Evolutionary conservation across 768 basidiomycete genomes (phyloP).

Genomic region (Collybiopsis confluens): DNA sequence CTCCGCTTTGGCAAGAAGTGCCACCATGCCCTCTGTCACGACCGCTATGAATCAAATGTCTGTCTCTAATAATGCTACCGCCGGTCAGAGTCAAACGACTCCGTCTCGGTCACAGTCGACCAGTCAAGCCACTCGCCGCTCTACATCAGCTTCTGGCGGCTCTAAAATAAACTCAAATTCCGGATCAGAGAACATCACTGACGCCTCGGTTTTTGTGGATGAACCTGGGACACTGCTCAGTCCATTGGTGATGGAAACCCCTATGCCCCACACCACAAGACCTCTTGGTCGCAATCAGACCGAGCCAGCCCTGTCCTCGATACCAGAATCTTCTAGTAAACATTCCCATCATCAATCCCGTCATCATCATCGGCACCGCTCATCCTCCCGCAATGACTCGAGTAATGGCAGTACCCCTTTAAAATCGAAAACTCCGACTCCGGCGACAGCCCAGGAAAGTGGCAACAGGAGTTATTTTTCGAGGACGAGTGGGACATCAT

Average conservation of each 20-base stretch:
- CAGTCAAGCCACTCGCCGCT: background rate
- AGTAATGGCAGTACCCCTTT: slow-evolving; percentile 10
- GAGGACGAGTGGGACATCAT: slow-evolving; percentile 2
- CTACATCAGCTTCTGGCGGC: background rate
- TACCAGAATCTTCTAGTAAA: background rate
- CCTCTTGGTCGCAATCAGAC: slow-evolving; percentile 27
- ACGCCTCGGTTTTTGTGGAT: slow-evolving; percentile 28
- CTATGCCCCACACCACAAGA: slow-evolving; percentile 21
- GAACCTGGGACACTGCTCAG: slow-evolving; percentile 45
- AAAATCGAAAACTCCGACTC: slow-evolving; percentile 3
- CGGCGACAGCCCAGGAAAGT: background rate
- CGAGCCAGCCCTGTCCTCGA: slow-evolving; percentile 21
- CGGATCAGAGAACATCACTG: background rate
- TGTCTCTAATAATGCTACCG: slow-evolving; percentile 9
- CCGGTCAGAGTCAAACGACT: slow-evolving; percentile 2
- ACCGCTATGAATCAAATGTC: slow-evolving; percentile 24
- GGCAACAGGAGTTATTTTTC: background rate
- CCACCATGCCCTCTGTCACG: slow-evolving; percentile 16
- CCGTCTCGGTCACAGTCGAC: slow-evolving; percentile 3
- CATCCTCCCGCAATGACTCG: slow-evolving; percentile 10
- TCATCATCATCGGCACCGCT: slow-evolving; percentile 20
- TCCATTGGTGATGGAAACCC: slow-evolving; percentile 37
- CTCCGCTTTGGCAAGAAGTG: background rate
- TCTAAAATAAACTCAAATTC: background rate
- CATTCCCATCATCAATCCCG: slow-evolving; percentile 32